phyloP scores from a whole-genome alignment of 305 asterid genomes.

The Nicotiana rustica region DNA sequence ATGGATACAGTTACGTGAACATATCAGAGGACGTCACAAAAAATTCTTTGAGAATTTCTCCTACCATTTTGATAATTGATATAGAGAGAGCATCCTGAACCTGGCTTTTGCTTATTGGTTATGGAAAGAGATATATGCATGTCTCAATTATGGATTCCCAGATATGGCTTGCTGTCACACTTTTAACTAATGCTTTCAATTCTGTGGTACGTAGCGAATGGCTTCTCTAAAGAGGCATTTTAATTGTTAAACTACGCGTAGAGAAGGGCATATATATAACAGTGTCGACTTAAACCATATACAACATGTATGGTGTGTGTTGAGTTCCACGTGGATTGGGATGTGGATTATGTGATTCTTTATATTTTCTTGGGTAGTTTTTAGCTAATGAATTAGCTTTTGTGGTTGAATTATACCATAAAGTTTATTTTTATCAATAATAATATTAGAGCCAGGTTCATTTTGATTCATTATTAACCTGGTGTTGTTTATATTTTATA shows the following conservation, averaged over 20 bases:
- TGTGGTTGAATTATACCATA: too few relatives aligned
- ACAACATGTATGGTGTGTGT: not conserved
- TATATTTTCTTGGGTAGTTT: too few relatives aligned
- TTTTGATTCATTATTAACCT: too few relatives aligned
- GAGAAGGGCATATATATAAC: too few relatives aligned
- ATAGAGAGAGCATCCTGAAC: not conserved
- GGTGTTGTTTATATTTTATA: too few relatives aligned
- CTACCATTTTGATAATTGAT: not conserved
- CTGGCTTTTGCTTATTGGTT: conserved; percentile 20
- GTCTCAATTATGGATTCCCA: conserved; percentile 3
- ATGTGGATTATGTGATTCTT: too few relatives aligned
- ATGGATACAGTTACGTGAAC: conserved; percentile 27
- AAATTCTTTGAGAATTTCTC: not conserved
- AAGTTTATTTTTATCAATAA: too few relatives aligned
- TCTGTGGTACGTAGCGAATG: not conserved
- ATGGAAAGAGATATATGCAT: not conserved
- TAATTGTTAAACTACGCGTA: too few relatives aligned
- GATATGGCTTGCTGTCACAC: not conserved
- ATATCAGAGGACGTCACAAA: conserved; percentile 5
- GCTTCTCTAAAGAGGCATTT: not conserved
- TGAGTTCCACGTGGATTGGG: too few relatives aligned
- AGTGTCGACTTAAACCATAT: not conserved
- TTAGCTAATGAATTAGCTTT: too few relatives aligned
- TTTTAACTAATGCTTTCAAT: not conserved
- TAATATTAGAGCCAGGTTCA: too few relatives aligned